phyloP scores from a whole-genome alignment of 441 rosid species.

The Populus hybrid region DNA sequence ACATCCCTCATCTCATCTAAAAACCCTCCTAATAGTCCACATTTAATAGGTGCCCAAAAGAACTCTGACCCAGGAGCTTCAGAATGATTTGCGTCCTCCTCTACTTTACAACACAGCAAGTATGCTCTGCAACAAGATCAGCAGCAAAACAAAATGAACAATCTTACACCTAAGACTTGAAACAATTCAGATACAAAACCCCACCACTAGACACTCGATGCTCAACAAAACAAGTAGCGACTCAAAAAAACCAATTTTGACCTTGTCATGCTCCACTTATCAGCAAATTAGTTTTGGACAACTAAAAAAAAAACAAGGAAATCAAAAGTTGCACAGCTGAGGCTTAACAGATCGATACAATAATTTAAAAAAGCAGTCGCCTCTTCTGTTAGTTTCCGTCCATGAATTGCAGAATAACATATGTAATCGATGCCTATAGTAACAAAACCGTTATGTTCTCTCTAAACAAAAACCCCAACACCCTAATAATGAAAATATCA shows the following conservation, averaged over 20 bases:
- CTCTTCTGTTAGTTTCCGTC: constrained; percentile 11
- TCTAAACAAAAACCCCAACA: constrained; percentile 14
- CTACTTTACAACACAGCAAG: constrained; percentile 17
- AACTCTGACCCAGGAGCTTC: constrained; percentile 12
- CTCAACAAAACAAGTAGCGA: constrained; percentile 1
- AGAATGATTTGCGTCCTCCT: constrained; percentile 15
- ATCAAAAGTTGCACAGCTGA: constrained; percentile 5
- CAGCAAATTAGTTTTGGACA: background rate
- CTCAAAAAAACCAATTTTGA: background rate
- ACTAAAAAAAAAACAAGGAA: background rate
- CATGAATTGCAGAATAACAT: constrained; percentile 14
- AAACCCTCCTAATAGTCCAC: constrained; percentile 49
- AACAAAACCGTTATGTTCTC: constrained; percentile 8
- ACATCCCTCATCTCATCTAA: constrained; percentile 98
- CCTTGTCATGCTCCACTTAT: background rate
- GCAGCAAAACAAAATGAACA: constrained; percentile 6
- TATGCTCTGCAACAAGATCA: constrained; percentile 12
- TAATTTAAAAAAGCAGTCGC: constrained; percentile 17
- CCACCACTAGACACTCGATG: background rate
- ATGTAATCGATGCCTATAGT: constrained; percentile 4
- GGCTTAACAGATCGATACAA: constrained; percentile 28
- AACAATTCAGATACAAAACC: background rate
- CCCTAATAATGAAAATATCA: constrained; percentile 19
- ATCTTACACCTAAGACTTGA: background rate
- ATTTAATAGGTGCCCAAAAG: constrained; percentile 26